phyloP scores from a whole-genome alignment of 148 eudicot species.

The Chenopodium suecicum region DNA sequence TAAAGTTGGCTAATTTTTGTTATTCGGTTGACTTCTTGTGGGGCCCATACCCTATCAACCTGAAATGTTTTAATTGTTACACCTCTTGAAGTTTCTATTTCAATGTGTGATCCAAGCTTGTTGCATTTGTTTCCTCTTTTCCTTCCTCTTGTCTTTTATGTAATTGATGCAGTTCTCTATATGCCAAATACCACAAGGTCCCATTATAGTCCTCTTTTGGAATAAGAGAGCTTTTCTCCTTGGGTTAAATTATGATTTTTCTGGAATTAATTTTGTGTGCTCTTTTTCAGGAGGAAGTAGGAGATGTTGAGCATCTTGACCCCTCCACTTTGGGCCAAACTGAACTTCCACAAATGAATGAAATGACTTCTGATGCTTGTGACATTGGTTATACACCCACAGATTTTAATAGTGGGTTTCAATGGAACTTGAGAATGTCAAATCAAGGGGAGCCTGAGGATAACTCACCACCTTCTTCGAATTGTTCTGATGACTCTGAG shows the following conservation, averaged over 20 bases:
- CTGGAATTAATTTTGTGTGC: conserved; percentile 24
- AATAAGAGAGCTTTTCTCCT: neutral
- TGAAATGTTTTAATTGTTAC: neutral
- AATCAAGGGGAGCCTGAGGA: conserved; percentile 33
- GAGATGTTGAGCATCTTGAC: conserved; percentile 33
- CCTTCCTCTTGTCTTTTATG: neutral
- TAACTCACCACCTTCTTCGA: conserved; percentile 34
- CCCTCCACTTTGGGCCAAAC: conserved; percentile 28
- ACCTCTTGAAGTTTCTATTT: neutral
- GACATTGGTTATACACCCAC: conserved; percentile 33
- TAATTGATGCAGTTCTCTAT: neutral
- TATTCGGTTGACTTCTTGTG: neutral
- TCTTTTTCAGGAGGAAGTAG: conserved; percentile 51
- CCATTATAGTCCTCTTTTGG: neutral
- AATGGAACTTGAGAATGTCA: conserved; percentile 31
- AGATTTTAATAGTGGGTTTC: conserved; percentile 32
- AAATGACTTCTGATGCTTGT: conserved; percentile 30
- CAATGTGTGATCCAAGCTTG: neutral
- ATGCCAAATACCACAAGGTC: neutral
- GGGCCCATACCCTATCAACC: no score
- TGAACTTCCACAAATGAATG: conserved; percentile 33
- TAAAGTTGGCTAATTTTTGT: neutral
- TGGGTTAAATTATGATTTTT: neutral
- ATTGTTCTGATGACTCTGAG: conserved; percentile 38
- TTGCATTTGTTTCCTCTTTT: neutral